Conservation (phyloP, 352 stramenopile species). For the Globisporangium paroecandrum region DNA sequence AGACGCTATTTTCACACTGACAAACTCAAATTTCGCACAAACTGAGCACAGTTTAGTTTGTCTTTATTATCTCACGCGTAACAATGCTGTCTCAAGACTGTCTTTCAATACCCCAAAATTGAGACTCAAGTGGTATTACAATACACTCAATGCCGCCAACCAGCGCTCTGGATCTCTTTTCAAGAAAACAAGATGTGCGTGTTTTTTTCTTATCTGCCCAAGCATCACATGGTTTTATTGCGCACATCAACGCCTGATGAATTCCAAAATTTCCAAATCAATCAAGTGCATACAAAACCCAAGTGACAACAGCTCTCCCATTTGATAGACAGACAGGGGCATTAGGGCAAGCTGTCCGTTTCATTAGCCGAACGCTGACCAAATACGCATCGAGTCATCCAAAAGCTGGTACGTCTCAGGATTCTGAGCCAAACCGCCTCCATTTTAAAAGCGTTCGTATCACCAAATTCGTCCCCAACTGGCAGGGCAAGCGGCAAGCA, state of each 20-base stretch:
- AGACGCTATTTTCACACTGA: background rate
- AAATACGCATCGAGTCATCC: constrained; percentile 7
- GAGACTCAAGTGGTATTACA: background rate
- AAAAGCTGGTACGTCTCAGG: background rate
- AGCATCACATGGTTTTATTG: background rate
- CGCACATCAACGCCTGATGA: background rate
- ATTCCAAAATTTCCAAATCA: background rate
- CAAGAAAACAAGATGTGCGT: background rate
- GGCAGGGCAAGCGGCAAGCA: background rate
- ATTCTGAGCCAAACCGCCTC: background rate
- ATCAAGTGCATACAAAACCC: background rate
- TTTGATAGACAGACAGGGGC: background rate
- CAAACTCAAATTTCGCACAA: background rate
- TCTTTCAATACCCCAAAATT: background rate
- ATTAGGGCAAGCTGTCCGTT: background rate
- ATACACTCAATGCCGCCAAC: background rate
- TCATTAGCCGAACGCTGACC: background rate
- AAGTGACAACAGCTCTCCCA: background rate
- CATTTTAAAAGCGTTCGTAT: background rate
- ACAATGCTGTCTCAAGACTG: too few species aligned
- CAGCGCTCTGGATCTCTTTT: background rate
- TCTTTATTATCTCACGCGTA: too few species aligned
- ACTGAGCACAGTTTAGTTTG: too few species aligned
- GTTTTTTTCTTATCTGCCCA: background rate
- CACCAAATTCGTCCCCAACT: background rate